phyloP scores from a whole-genome alignment of 208 protist genomes.

The Crithidia brevicula region DNA sequence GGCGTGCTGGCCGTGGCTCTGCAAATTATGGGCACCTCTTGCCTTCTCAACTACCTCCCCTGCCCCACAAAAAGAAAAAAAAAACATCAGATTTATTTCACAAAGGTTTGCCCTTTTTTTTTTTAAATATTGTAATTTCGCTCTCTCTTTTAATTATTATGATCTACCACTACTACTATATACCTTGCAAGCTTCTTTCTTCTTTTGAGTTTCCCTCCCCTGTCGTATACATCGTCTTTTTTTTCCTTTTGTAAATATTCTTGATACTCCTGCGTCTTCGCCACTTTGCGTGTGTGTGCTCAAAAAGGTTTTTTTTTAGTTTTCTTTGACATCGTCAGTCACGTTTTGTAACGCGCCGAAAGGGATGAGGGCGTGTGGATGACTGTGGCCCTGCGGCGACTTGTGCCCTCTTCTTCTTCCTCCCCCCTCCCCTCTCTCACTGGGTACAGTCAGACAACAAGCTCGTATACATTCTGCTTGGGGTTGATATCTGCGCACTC shows the following conservation, averaged over 20 bases:
- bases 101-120: not conserved
- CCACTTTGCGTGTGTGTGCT: slow-evolving; percentile 2
- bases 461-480: no score
- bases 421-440: no score
- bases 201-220: not conserved
- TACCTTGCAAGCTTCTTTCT: no score
- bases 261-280: not conserved
- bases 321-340: slow-evolving; percentile 6
- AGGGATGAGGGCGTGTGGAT: no score
- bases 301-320: slow-evolving; percentile 2
- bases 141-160: not conserved
- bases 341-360: no score
- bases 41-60: no score
- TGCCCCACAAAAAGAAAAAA: not conserved
- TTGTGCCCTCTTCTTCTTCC: no score
- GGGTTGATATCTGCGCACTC: no score
- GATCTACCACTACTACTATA: not conserved
- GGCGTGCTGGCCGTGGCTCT: no score
- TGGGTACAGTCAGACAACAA: no score
- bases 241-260: slow-evolving; percentile 21
- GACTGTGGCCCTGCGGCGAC: no score
- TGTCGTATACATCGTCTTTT: slow-evolving; percentile 13
- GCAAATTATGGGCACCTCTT: no score
- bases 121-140: not conserved
- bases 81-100: not conserved